These are phyloP conservation scores for Epichloe gansuensis DNA, from an alignment of 2,329 filamentous ascomycete species.

Conservation along the genomic window DNA sequence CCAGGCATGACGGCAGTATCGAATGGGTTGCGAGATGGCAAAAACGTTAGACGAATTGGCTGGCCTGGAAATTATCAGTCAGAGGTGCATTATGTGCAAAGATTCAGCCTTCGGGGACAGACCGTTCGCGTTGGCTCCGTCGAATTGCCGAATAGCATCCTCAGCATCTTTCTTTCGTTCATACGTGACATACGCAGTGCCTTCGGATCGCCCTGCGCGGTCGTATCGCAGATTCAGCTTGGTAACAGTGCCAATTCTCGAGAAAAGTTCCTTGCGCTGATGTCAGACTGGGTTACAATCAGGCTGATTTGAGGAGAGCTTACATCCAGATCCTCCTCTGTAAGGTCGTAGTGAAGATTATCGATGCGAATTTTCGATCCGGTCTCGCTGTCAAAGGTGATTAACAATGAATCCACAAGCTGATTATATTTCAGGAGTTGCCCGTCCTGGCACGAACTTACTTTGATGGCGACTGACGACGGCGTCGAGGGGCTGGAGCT, in stretches of 20 bases:
- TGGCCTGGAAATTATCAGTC: slow-evolving; percentile 41
- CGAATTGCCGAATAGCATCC: slow-evolving; percentile 64
- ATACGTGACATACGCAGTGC: slow-evolving; percentile 75
- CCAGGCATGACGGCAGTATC: slow-evolving; percentile 42
- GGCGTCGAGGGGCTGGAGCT: slow-evolving; percentile 28
- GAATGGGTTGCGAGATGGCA: slow-evolving; percentile 47
- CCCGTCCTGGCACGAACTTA: slow-evolving; percentile 11
- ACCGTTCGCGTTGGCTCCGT: slow-evolving; percentile 83
- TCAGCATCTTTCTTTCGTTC: slow-evolving; percentile 56
- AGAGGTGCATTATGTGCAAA: background rate
- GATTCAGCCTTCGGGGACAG: slow-evolving; percentile 7
- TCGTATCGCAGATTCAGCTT: slow-evolving; percentile 69
- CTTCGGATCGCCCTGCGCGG: slow-evolving; percentile 76
- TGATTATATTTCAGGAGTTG: background rate
- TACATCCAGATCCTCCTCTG: slow-evolving; percentile 71
- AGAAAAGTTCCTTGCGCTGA: slow-evolving; percentile 62
- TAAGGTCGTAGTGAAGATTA: slow-evolving; percentile 86
- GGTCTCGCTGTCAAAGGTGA: slow-evolving; percentile 27
- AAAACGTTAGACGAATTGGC: slow-evolving; percentile 61
- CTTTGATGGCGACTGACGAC: slow-evolving; percentile 30
- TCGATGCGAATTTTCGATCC: slow-evolving; percentile 70
- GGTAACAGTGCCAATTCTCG: slow-evolving; percentile 57
- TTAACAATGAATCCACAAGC: background rate
- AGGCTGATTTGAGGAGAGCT: slow-evolving; percentile 6
- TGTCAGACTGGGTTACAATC: slow-evolving; percentile 13